Evolutionary conservation across 2,329 filamentous ascomycete genomes (phyloP).

Genomic region (Colletotrichum sidae): DNA sequence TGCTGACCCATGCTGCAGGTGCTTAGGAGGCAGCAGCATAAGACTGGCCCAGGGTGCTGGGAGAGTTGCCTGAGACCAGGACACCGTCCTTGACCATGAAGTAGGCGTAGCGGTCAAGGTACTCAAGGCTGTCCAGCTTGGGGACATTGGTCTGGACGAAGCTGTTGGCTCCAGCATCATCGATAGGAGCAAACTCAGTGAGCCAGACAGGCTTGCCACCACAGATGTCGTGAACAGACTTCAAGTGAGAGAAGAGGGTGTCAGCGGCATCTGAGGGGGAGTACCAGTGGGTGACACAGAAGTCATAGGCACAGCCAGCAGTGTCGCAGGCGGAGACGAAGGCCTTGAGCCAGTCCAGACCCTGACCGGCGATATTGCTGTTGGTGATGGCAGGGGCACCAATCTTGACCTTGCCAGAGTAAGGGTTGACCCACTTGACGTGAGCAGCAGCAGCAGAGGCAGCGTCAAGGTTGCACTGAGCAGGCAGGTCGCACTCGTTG

Average conservation of each 20-base stretch:
- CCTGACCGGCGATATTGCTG: conserved; percentile 61
- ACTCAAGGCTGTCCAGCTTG: conserved; percentile 60
- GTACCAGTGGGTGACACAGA: conserved; percentile 75
- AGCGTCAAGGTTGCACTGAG: conserved; percentile 71
- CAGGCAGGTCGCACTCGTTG: conserved; percentile 76
- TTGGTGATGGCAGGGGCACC: conserved; percentile 73
- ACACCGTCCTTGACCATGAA: conserved; percentile 61
- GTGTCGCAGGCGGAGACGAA: conserved; percentile 65
- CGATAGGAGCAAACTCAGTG: conserved; percentile 71
- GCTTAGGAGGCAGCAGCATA: conserved; percentile 55
- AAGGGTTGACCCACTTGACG: conserved; percentile 66
- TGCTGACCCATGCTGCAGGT: not conserved
- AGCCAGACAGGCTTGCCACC: conserved; percentile 67
- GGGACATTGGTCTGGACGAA: conserved; percentile 64
- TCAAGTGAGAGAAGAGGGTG: conserved; percentile 67
- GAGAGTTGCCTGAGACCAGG: conserved; percentile 53
- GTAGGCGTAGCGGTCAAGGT: conserved; percentile 68
- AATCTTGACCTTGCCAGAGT: conserved; percentile 64
- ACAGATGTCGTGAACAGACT: conserved; percentile 58
- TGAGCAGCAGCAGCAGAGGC: conserved; percentile 63
- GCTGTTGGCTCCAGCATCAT: conserved; percentile 52
- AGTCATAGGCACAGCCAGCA: conserved; percentile 65
- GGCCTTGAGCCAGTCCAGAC: conserved; percentile 65
- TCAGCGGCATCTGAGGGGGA: conserved; percentile 57
- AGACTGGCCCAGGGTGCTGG: conserved; percentile 60